A percentile compares a stretch with the other conserved stretches of the same genome.
Evolutionary conservation across 148 eudicot species (phyloP).

Genomic region (Silene latifolia): DNA sequence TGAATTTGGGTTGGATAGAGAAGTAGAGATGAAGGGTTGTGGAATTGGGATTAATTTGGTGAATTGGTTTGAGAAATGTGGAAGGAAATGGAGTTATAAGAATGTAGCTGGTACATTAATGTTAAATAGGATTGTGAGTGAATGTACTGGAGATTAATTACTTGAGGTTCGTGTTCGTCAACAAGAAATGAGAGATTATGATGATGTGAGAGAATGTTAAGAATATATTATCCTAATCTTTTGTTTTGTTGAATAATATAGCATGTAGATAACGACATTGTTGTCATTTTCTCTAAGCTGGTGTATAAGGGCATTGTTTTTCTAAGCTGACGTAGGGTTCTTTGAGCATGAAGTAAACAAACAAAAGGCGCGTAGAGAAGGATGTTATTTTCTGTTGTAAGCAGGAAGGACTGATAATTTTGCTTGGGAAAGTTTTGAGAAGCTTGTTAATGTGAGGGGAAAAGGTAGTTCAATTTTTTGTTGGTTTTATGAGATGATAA

Average conservation of each 20-base stretch:
- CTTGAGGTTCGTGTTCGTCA: too few relatives aligned
- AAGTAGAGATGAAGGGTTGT: background rate
- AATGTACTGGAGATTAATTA: background rate
- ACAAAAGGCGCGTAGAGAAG: too few relatives aligned
- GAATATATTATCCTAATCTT: too few relatives aligned
- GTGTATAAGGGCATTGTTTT: too few relatives aligned
- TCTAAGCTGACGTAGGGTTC: too few relatives aligned
- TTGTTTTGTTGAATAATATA: too few relatives aligned
- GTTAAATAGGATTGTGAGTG: conserved; percentile 1
- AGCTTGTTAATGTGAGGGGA: background rate
- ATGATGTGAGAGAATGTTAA: background rate
- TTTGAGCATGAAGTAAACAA: too few relatives aligned
- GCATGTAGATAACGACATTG: background rate
- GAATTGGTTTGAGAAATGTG: background rate
- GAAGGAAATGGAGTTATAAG: background rate
- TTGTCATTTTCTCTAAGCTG: too few relatives aligned
- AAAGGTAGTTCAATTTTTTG: background rate
- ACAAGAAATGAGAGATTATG: background rate
- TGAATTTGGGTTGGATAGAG: background rate
- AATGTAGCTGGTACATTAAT: background rate
- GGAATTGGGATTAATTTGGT: conserved; percentile 11
- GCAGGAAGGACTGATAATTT: background rate
- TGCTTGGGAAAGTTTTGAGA: background rate
- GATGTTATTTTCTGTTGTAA: background rate
- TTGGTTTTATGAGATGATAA: background rate